Conservation (phyloP, 2,329 filamentous ascomycete species). For the Akanthomyces uredinophilus region DNA sequence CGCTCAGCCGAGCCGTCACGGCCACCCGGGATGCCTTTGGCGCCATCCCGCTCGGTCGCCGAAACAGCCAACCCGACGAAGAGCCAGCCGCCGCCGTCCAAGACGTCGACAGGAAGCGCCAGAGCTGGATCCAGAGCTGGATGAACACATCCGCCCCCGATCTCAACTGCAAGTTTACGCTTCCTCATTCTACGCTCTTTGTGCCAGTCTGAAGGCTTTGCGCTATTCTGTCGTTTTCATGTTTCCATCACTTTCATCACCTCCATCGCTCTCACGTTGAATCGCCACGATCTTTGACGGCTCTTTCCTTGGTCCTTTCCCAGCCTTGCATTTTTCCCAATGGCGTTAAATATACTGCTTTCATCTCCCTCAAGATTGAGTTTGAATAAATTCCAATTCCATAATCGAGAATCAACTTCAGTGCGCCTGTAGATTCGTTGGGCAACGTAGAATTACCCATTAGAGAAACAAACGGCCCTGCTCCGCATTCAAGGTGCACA, state of each 20-base stretch:
- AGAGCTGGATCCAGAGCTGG: background rate
- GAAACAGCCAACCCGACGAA: background rate
- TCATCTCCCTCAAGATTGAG: background rate
- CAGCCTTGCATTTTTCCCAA: background rate
- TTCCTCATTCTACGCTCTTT: constrained; percentile 1
- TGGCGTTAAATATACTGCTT: background rate
- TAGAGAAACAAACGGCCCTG: background rate
- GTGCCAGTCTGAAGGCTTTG: background rate
- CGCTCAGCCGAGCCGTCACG: background rate
- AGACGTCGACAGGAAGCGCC: background rate
- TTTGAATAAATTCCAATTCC: background rate
- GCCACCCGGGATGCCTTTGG: background rate
- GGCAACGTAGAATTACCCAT: background rate
- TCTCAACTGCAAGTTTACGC: background rate
- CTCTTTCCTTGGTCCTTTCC: background rate
- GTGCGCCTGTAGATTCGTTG: background rate
- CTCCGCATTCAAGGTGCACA: no score
- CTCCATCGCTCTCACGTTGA: background rate
- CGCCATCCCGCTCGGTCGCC: background rate
- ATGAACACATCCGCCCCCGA: background rate
- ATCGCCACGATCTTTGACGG: background rate
- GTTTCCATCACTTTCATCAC: background rate
- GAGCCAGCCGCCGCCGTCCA: background rate
- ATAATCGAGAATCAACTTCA: background rate
- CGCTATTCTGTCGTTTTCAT: background rate